A percentile compares a stretch with the other conserved stretches of the same genome.
These are phyloP conservation scores for Globisporangium uncinulatum DNA, from an alignment of 352 stramenopile species.

Conservation along the genomic window DNA sequence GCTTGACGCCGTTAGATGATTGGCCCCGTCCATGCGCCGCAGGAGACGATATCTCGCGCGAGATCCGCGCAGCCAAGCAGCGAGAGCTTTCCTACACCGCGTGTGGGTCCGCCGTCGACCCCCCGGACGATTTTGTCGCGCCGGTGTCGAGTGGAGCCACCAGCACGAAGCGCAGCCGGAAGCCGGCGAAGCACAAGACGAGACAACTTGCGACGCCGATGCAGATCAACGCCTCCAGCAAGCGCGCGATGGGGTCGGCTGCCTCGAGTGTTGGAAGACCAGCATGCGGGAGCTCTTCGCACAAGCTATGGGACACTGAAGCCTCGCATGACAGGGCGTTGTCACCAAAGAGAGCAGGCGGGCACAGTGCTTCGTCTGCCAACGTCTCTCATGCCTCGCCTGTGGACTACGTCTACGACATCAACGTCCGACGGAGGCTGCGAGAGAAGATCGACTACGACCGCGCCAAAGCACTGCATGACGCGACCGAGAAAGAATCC, in stretches of 20 bases:
- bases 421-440: constrained; percentile 40
- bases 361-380: background rate
- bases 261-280: constrained; percentile 10
- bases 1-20: background rate
- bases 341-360: background rate
- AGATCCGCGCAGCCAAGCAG: constrained; percentile 8
- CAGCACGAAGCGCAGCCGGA: background rate
- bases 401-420: constrained; percentile 74
- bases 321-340: background rate
- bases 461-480: constrained; percentile 24
- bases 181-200: constrained; percentile 12
- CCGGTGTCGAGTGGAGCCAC: constrained; percentile 11
- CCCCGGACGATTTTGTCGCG: constrained; percentile 40
- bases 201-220: constrained; percentile 9
- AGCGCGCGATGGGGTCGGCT: constrained; percentile 16
- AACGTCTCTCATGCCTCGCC: constrained; percentile 8
- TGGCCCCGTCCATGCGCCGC: background rate
- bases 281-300: background rate
- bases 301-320: background rate
- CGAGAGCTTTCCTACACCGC: constrained; percentile 27
- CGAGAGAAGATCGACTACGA: constrained; percentile 55
- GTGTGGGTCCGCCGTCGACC: constrained; percentile 24
- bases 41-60: constrained; percentile 12
- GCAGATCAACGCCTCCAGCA: constrained; percentile 25
- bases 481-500: constrained; percentile 27